Conservation (phyloP, 2,329 filamentous ascomycete genomes). For the Claviceps digitariae region DNA sequence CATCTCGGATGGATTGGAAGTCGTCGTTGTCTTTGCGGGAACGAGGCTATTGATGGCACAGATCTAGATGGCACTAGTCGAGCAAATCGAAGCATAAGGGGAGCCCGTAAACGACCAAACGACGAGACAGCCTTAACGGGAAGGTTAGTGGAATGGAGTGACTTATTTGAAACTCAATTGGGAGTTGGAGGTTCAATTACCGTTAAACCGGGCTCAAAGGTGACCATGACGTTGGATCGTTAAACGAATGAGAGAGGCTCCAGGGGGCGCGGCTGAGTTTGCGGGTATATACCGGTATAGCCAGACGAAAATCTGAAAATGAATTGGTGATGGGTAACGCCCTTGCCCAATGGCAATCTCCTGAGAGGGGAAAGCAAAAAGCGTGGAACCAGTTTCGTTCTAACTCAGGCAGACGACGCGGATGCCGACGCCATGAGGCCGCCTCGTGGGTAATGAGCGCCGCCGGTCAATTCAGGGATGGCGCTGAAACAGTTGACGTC, state of each 20-base stretch:
- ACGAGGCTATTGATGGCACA: conserved; percentile 3
- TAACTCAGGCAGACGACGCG: background rate
- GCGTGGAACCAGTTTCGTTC: background rate
- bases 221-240: conserved; percentile 2
- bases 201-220: conserved; percentile 6
- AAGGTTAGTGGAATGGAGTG: background rate
- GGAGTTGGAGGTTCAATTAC: background rate
- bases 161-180: background rate
- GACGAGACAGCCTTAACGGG: conserved; percentile 5
- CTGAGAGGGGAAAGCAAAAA: background rate
- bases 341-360: background rate
- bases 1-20: conserved; percentile 4
- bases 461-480: background rate
- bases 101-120: conserved; percentile 8
- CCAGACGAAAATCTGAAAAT: background rate
- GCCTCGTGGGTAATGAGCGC: background rate
- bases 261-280: background rate
- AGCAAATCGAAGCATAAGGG: conserved; percentile 10
- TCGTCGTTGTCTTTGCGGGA: conserved; percentile 4
- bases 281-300: background rate
- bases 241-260: background rate
- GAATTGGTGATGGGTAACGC: background rate
- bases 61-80: conserved; percentile 6
- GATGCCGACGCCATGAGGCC: background rate
- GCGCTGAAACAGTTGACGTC: background rate